Evolutionary conservation across 139 green algal genomes (phyloP), one percentile per base, ranked within the genome.

Genomic region (Chlamydomonas sp.): DNA sequence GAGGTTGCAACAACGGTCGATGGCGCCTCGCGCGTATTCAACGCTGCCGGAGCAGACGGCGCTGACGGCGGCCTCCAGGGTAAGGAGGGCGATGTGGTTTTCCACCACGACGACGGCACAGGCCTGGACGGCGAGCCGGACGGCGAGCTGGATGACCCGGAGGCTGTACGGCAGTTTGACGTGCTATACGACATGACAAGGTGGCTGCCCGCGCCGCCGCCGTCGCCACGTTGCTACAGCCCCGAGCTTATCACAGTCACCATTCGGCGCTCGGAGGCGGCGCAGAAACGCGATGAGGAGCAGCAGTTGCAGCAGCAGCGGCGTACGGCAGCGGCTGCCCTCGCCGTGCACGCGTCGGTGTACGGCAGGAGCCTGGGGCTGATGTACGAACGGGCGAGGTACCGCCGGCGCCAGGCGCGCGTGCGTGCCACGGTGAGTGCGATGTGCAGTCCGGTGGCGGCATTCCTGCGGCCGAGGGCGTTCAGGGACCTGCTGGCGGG

Each of bases 161-260:
- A 81, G 31, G 73, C 20, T 10, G 4, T 14, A 2, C 73, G 49
- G 49, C 72, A 80, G n/a, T 87, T 87, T 20, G 83, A 87, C 62
- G 3, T 87, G 72, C 73, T 87, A 62, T 87, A 87, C 61, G 83
- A 87, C 71, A 87, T 87, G 83, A 87, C 83, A 2, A 72, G 83
- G 6, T 80, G 72, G 83, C 31, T 73, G 0, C 31, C 59, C 7
- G 74, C 83, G 62, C 83, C 72, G 62, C 83, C 83, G 31, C 63
- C 83, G 2, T 76, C 83, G 73, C 83, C 83, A 3, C 64, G 63
- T 5, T 20, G 49, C 60, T 86, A 80, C 82, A 86, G 82, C 31
- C 31, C 66, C 15, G 61, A 87, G 31, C 31, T 66, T 6, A 64
- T 87, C 62, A 68, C n/a, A 2, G 31, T 87, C 73, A 80, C 73